Base-by-base conservation (phyloP, 148 eudicot species). In the Chenopodium album region DNA sequence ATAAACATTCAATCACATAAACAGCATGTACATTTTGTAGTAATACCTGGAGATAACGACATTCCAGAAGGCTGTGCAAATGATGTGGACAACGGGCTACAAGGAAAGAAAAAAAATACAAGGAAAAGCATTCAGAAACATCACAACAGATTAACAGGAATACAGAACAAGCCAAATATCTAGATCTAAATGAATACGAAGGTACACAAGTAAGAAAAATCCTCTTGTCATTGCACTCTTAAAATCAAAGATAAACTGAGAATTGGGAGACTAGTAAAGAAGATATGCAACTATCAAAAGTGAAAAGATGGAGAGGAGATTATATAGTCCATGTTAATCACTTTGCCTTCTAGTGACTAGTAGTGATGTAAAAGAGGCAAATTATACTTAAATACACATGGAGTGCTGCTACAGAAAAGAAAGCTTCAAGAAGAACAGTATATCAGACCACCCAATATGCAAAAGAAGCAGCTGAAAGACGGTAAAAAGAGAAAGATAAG, bases 41-140 rank as follows among this genome's bases (percentile, higher is more conserved):
- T 56, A 54, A 68, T 93, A 92, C 98, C 98, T 65, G 90, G 89
- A n/a, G 99, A 92, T 81, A 95, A 85, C 66, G 98, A 91, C 80
- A 95, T 90, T 86, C 99, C 99, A 80, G 98, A 95, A 86, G 99
- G 99, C 82, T 95, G 99, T 56, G 99, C 99, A 88, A 89, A 95
- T 78, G 99, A 93, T 50, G 99, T 95, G 89, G 86, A 91, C 79
- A 79, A 80, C 77, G 98, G 87, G 82, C 99, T 95, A 86, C 79
- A 64, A 10, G 75, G 76, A 85, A 47, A 76, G 70, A 47, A 64
- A 41, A 41, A 1, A 79, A 82, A 3, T 47, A 81, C 64, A 64
- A 78, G 63, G 50, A 82, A 46, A 32, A 64, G 47, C 70, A 76
- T 19, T 76, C 50, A 78, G 73, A 75, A 81, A 80, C 77, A 73